Base-by-base conservation (phyloP, 805 yeast species). In the Saccharomycopsis schoenii region DNA sequence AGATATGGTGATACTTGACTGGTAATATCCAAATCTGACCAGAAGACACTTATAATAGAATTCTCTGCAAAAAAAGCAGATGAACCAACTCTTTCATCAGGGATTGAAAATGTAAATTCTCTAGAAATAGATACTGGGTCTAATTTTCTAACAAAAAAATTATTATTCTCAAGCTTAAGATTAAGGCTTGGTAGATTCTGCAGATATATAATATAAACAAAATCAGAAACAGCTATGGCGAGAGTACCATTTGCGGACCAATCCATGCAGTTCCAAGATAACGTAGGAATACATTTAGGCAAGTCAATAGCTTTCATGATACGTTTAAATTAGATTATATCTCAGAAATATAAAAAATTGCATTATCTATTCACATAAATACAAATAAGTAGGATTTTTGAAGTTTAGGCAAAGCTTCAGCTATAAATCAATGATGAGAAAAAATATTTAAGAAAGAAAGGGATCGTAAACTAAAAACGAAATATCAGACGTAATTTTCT, bases 1-100 rank as follows among this genome's bases (percentile, higher is more conserved):
- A 61, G 54, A 4, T 40, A 40, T 17, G 57, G 34, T 17, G 21
- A 55, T 10, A 14, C 42, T 25, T 56, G 34, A 11, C 12, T 12
- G 3, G 52, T n/a, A 25, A 3, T 29, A n/a, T 54, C 55, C 14
- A 25, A 29, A 4, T 60, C 55, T 15, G 62, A 59, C 64, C 64
- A 61, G 15, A 40, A 43, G 4, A 58, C 15, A 11, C 42, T 17
- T 15, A 42, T 34, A 4, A 56, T 25, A 2, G 34, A 25, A n/a
- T 52, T 39, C 17, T 61, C 64, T 11, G 58, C 51, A 52, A 40
- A 40, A 21, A 24, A 25, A 4, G 58, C 36, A 29, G 54, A 37
- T 25, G 47, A 56, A 3, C 62, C 52, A 1, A 55, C 34, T 17
- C 25, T 39, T 37, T 61, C 60, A 25, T 29, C 39, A 1, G 55